Evolutionary conservation across 1,284 basidiomycete species (phyloP).

Genomic region (Irpex lacteus): DNA sequence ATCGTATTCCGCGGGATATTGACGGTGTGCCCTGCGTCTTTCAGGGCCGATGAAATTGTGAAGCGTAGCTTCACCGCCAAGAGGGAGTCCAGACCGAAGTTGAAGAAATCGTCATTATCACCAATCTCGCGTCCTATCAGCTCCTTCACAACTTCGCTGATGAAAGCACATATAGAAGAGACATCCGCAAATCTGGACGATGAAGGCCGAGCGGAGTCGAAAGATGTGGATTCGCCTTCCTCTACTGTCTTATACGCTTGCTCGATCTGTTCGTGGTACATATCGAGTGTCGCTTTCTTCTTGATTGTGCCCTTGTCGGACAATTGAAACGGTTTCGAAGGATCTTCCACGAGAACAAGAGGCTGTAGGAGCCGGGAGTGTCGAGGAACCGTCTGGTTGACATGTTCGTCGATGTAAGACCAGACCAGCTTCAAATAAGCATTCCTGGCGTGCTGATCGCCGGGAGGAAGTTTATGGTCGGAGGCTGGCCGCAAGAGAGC

Average conservation of each 20-base stretch:
- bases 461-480: constrained; percentile 35
- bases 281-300: constrained; percentile 30
- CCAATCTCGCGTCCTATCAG: constrained; percentile 23
- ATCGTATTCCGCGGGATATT: background rate
- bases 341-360: constrained; percentile 30
- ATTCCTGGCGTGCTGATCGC: constrained; percentile 40
- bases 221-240: constrained; percentile 26
- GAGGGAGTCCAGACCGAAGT: constrained; percentile 17
- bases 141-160: constrained; percentile 25
- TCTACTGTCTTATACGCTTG: constrained; percentile 27
- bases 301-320: constrained; percentile 35
- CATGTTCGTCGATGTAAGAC: background rate
- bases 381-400: background rate
- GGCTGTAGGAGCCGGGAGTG: background rate
- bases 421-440: constrained; percentile 9
- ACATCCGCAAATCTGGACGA: background rate
- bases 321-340: constrained; percentile 33
- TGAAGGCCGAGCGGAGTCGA: constrained; percentile 22
- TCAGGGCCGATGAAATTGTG: background rate
- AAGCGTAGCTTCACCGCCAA: background rate
- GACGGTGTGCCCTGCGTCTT: background rate
- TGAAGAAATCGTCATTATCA: constrained; percentile 40
- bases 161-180: constrained; percentile 16
- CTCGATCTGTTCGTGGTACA: constrained; percentile 36
- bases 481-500: constrained; percentile 28